These are phyloP conservation scores for Eucommia ulmoides DNA, from an alignment of 257 asterid genomes.

Conservation along the genomic window DNA sequence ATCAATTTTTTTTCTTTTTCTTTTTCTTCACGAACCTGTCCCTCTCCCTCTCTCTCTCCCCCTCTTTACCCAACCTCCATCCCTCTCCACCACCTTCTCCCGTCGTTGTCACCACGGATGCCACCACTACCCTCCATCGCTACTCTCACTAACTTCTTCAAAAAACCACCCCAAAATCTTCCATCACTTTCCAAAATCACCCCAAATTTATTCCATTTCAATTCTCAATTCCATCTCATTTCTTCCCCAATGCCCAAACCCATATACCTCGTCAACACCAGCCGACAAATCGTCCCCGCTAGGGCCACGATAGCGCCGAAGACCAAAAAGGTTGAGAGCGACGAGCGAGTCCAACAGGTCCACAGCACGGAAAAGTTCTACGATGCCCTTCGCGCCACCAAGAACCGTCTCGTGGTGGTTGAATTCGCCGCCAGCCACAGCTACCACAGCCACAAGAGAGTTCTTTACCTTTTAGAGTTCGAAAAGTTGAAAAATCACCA, in stretches of 20 bases:
- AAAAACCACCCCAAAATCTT: conserved; percentile 40
- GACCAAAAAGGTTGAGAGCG: conserved; percentile 22
- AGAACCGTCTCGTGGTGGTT: conserved; percentile 68
- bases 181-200: conserved; percentile 35
- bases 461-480: too few relatives aligned
- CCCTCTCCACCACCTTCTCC: too few relatives aligned
- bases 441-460: conserved; percentile 32
- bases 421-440: conserved; percentile 60
- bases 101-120: too few relatives aligned
- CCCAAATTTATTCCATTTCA: conserved; percentile 15
- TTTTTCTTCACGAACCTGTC: too few relatives aligned
- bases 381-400: conserved; percentile 53
- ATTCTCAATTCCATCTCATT: conserved; percentile 13
- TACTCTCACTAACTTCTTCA: conserved; percentile 42
- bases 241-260: conserved; percentile 11
- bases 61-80: too few relatives aligned
- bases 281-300: conserved; percentile 7
- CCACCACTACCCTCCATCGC: too few relatives aligned
- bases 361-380: conserved; percentile 60
- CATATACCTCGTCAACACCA: neutral
- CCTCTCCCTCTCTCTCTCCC: too few relatives aligned
- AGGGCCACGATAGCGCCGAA: conserved; percentile 48
- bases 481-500: too few relatives aligned
- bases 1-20: too few relatives aligned
- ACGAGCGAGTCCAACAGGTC: conserved; percentile 50